Evolutionary conservation across 805 yeast species (phyloP).

Genomic region (Yamadazyma paraphyllophila): DNA sequence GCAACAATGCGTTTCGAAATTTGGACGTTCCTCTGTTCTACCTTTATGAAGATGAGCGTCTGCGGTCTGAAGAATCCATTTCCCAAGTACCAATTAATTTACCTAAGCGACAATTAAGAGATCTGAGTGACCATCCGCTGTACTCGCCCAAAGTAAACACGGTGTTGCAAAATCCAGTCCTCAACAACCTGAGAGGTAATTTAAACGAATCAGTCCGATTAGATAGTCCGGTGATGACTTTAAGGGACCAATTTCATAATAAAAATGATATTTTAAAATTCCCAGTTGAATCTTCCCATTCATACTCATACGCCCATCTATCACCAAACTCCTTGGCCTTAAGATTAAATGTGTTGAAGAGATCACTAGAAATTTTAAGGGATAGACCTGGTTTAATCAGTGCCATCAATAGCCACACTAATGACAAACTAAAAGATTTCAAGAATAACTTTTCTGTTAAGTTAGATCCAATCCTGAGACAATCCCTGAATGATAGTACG

Average conservation of each 20-base stretch:
- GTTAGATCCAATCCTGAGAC: conserved; percentile 4
- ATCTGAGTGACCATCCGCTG: not conserved
- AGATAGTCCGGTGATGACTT: conserved; percentile 15
- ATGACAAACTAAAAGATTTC: conserved; percentile 2
- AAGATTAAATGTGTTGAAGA: conserved; percentile 67
- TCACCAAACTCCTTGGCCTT: conserved; percentile 79
- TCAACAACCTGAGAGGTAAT: conserved; percentile 1
- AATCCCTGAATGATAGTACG: not conserved
- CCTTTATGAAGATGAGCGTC: conserved; percentile 7
- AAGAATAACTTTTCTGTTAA: not conserved
- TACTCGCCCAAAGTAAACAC: not conserved
- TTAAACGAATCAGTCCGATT: conserved; percentile 6
- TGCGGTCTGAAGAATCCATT: conserved; percentile 3
- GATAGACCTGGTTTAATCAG: conserved; percentile 55
- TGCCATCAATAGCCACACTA: conserved; percentile 14
- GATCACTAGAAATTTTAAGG: conserved; percentile 71
- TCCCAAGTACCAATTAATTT: not conserved
- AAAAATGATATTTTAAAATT: conserved; percentile 51
- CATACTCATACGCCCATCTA: conserved; percentile 79
- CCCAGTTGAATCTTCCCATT: conserved; percentile 78
- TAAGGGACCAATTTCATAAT: conserved; percentile 12
- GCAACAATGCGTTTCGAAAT: conserved; percentile 2
- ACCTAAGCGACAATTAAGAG: conserved; percentile 5
- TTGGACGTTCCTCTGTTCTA: conserved; percentile 7
- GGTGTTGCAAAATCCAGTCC: not conserved